These are phyloP conservation scores for Eimeria acervulina DNA, from an alignment of 169 alveolate species.

Conservation along the genomic window DNA sequence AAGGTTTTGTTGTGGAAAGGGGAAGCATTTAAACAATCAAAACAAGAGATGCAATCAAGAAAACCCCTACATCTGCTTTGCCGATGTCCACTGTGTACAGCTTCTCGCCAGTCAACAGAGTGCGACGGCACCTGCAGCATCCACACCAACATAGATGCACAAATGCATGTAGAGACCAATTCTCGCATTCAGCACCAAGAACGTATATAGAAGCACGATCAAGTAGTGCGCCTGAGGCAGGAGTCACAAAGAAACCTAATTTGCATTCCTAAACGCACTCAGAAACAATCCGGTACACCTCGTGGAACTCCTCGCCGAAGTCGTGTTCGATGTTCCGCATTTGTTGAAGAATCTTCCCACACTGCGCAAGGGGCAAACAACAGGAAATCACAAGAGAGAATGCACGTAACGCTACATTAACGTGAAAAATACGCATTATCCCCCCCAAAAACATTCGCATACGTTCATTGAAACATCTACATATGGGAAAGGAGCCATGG, in stretches of 20 bases:
- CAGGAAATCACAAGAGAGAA: neutral
- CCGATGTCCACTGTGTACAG: conserved; percentile 38
- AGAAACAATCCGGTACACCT: conserved; percentile 26
- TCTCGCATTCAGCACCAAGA: too few relatives aligned
- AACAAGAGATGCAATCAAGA: neutral
- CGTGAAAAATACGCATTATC: neutral
- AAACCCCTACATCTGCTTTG: conserved; percentile 16
- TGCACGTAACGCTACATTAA: neutral
- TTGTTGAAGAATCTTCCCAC: conserved; percentile 41
- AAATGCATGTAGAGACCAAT: neutral
- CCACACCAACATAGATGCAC: neutral
- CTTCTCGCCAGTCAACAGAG: conserved; percentile 22
- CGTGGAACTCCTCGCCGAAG: conserved; percentile 39
- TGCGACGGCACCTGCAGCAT: conserved; percentile 41
- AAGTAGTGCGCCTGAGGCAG: too few relatives aligned
- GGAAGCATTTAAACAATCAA: too few relatives aligned
- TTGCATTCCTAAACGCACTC: conserved; percentile 16
- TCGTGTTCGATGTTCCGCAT: conserved; percentile 18
- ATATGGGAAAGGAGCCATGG: neutral
- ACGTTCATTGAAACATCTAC: neutral
- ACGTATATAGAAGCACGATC: neutral
- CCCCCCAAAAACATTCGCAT: neutral
- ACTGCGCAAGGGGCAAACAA: neutral
- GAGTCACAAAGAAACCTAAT: neutral
- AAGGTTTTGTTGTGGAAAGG: too few relatives aligned